phyloP scores from a whole-genome alignment of 352 stramenopile species.

The Globisporangium spiculum region DNA sequence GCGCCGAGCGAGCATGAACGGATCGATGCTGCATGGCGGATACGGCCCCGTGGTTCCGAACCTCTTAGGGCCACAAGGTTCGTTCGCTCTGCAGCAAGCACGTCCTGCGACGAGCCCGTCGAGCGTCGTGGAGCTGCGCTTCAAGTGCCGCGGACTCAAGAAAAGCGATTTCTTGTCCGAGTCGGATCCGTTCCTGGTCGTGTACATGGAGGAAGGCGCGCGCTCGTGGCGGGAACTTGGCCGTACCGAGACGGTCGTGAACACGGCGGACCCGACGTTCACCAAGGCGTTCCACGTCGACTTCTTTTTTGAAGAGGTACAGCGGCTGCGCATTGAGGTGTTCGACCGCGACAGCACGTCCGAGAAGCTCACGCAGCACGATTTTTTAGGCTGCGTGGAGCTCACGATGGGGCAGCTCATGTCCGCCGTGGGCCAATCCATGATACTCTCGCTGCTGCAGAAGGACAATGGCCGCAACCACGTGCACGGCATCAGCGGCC shows the following conservation, averaged over 20 bases:
- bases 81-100: slow-evolving; percentile 1
- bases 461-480: slow-evolving; percentile 34
- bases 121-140: slow-evolving; percentile 67
- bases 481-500: slow-evolving; percentile 44
- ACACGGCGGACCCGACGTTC: slow-evolving; percentile 67
- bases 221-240: slow-evolving; percentile 65
- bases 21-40: slow-evolving; percentile 34
- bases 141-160: slow-evolving; percentile 69
- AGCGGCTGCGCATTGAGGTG: slow-evolving; percentile 72
- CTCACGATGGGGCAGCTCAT: slow-evolving; percentile 79
- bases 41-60: slow-evolving; percentile 38
- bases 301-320: slow-evolving; percentile 82
- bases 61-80: slow-evolving; percentile 12
- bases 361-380: slow-evolving; percentile 52
- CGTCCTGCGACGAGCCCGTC: slow-evolving; percentile 21
- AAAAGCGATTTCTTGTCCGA: slow-evolving; percentile 68
- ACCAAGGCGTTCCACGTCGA: slow-evolving; percentile 67
- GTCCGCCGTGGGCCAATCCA: slow-evolving; percentile 55
- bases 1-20: neutral
- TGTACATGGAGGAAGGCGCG: slow-evolving; percentile 60
- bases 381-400: slow-evolving; percentile 76
- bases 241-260: slow-evolving; percentile 73
- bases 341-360: slow-evolving; percentile 77
- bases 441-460: slow-evolving; percentile 54
- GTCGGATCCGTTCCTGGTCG: slow-evolving; percentile 72